Base-by-base conservation (phyloP, 2,329 filamentous ascomycete species). In the Camptophora hylomeconis region DNA sequence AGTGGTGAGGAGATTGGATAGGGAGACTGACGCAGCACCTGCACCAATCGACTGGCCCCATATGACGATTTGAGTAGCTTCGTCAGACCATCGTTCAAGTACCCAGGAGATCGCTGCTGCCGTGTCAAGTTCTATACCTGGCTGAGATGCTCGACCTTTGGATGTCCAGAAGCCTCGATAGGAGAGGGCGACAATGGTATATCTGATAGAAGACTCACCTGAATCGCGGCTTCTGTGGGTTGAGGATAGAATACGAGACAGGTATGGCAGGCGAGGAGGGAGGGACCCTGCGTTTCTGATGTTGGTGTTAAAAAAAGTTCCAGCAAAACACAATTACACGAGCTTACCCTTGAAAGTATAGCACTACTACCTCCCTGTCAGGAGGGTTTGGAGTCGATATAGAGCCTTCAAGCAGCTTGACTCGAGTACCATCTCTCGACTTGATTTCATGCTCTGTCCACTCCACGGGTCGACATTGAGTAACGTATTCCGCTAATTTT, bases 21-120 rank as follows among this genome's bases (percentile, higher is more conserved):
- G 22, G 23, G 38, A 28, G n/a, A 38, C 28, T 8, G 72, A 74
- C 8, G 75, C 78, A 22, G 86, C 68, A 2, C 75, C 80, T 15
- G 74, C 69, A 1, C 81, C 80, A 30, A 86, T 72, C 38, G 75
- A 82, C 50, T 86, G 80, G 0, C 80, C 80, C 79, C 80, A 86
- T 7, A 86, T 53, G 1, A 83, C 45, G 1, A 81, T 36, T 17
- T 42, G 39, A 1, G 49, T 38, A 18, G 47, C 31, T 1, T 28
- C 40, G 3, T 34, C 13, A 1, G 28, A 13, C 28, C 63, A 57
- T n/a, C 31, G 30, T 11, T 63, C 45, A 3, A 58, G 57, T 14
- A 78, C 63, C 75, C 76, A 82, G 7, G 57, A 42, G 13, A 80
- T 47, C 5, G 75, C 68, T 1, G 79, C 76, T 32, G 67, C 59